A percentile compares a stretch with the other conserved stretches of the same genome.
These are phyloP conservation scores for Zoysia matrella DNA, from an alignment of 202 grass and related monocot species.

Conservation along the genomic window DNA sequence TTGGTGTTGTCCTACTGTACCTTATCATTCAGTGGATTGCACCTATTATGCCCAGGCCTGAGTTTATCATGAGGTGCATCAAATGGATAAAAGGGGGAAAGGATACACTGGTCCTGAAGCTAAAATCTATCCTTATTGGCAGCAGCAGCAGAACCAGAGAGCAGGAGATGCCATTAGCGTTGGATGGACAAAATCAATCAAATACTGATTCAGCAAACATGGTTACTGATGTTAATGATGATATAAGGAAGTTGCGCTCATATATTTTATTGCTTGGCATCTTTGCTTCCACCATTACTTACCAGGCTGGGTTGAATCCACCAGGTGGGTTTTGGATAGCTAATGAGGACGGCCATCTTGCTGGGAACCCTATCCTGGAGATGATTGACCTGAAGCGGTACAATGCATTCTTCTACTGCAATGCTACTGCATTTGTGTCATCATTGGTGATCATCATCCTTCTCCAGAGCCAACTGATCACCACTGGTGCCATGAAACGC, in stretches of 20 bases:
- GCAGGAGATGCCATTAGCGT: background rate
- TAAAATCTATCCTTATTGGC: background rate
- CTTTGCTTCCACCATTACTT: slow-evolving; percentile 52
- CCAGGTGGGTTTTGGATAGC: slow-evolving; percentile 59
- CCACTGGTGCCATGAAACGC: slow-evolving; percentile 29
- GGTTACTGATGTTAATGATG: slow-evolving; percentile 28
- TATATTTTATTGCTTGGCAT: slow-evolving; percentile 58
- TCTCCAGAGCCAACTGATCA: slow-evolving; percentile 33
- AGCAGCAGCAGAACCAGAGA: background rate
- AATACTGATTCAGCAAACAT: background rate
- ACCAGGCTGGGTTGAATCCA: slow-evolving; percentile 59
- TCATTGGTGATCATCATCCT: slow-evolving; percentile 38
- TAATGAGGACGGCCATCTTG: slow-evolving; percentile 27
- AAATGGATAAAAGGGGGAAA: slow-evolving; percentile 5
- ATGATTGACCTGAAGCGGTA: background rate
- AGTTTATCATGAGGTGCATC: background rate
- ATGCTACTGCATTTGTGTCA: slow-evolving; percentile 34
- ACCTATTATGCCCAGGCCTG: slow-evolving; percentile 23
- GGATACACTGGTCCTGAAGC: background rate
- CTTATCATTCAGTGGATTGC: slow-evolving; percentile 46
- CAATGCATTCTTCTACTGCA: slow-evolving; percentile 39
- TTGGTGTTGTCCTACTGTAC: slow-evolving; percentile 45
- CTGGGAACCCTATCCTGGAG: slow-evolving; percentile 32
- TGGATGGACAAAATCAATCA: background rate
- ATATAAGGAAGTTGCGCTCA: slow-evolving; percentile 46